phyloP scores from a whole-genome alignment of 2,329 filamentous ascomycete species.

The Microdochium trichocladiopsis region DNA sequence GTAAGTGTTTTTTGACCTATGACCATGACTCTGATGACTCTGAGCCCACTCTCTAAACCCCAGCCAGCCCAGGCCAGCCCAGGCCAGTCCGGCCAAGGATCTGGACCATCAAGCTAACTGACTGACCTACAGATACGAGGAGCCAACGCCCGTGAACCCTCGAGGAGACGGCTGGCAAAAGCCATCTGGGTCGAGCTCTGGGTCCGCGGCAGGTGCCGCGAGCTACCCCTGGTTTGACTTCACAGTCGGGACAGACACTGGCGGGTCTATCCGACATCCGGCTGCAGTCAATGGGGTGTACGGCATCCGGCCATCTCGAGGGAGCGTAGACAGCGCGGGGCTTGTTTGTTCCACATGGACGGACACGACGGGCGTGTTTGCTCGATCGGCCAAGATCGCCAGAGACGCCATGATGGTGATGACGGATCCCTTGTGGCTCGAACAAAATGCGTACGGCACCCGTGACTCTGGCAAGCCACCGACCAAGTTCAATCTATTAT shows the following conservation, averaged over 20 bases:
- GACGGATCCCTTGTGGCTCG: background rate
- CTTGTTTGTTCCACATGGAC: conserved; percentile 3
- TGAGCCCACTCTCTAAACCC: background rate
- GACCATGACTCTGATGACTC: background rate
- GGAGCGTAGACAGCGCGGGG: conserved; percentile 2
- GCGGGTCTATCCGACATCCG: background rate
- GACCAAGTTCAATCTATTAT: conserved; percentile 6
- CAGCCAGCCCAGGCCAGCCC: background rate
- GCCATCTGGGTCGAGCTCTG: conserved; percentile 9
- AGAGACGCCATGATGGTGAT: conserved; percentile 3
- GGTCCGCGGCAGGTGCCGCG: conserved; percentile 7
- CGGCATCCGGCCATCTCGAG: background rate
- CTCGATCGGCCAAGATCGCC: conserved; percentile 6
- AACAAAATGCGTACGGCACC: background rate
- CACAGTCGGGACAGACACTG: conserved; percentile 2
- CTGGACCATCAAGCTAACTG: no score
- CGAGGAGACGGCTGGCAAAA: conserved; percentile 10
- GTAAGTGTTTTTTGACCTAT: background rate
- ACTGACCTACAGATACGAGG: conserved; percentile 4
- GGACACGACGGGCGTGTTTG: conserved; percentile 9
- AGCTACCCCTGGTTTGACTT: conserved; percentile 13
- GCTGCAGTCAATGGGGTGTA: background rate
- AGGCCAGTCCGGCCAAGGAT: background rate
- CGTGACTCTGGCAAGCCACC: background rate
- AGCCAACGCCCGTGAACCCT: conserved; percentile 10